Evolutionary conservation across 2,329 filamentous ascomycete species (phyloP).

Genomic region (Phaeosphaeria sp.): DNA sequence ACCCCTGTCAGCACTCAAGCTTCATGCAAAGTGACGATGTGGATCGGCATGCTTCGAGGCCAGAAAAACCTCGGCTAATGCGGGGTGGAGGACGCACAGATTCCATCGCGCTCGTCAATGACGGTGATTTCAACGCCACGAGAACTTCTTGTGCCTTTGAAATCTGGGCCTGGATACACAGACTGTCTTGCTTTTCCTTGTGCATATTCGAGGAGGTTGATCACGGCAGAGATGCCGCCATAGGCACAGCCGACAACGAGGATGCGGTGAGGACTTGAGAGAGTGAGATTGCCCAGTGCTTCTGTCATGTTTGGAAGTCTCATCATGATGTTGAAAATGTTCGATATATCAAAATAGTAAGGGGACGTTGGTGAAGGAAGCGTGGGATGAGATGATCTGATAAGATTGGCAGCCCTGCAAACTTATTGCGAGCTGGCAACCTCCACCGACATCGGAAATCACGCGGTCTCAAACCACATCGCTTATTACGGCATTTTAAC

Average conservation of each 20-base stretch:
- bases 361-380: conserved; percentile 6
- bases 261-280: conserved; percentile 51
- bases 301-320: conserved; percentile 35
- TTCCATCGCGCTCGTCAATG: conserved; percentile 83
- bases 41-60: conserved; percentile 4
- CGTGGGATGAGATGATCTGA: conserved; percentile 42
- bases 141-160: conserved; percentile 47
- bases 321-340: conserved; percentile 29
- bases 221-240: conserved; percentile 69
- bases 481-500: not conserved
- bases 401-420: conserved; percentile 33
- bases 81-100: conserved; percentile 62
- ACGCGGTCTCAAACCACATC: conserved; percentile 6
- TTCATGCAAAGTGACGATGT: conserved; percentile 14
- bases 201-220: conserved; percentile 72
- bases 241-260: conserved; percentile 76
- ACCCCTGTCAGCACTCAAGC: conserved; percentile 23
- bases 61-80: conserved; percentile 25
- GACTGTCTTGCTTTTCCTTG: conserved; percentile 62
- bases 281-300: conserved; percentile 32
- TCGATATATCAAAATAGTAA: conserved; percentile 17
- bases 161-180: conserved; percentile 44
- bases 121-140: conserved; percentile 73
- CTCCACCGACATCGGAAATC: conserved; percentile 23
- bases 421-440: conserved; percentile 13